phyloP scores from a whole-genome alignment of 2,329 filamentous ascomycete species.

The Pseudonectria buxi region DNA sequence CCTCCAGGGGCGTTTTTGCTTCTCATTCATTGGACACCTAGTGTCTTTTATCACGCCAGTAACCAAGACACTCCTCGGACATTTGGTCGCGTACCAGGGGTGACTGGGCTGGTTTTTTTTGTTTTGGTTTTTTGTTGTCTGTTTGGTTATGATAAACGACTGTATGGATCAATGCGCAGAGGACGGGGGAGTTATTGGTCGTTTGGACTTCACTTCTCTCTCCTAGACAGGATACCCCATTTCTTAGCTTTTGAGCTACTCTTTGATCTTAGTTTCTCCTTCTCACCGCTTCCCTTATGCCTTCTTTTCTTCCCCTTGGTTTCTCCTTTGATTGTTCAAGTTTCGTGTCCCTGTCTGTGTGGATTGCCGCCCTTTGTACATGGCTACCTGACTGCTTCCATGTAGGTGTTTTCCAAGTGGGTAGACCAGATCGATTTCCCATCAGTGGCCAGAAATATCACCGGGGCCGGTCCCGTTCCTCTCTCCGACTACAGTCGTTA shows the following conservation, averaged over 20 bases:
- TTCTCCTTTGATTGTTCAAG: background rate
- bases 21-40: no score
- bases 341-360: conserved; percentile 2
- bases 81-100: conserved; percentile 6
- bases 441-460: conserved; percentile 30
- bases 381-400: conserved; percentile 4
- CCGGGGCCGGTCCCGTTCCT: conserved; percentile 47
- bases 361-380: conserved; percentile 1
- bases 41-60: no score
- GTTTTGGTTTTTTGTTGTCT: no score
- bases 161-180: conserved; percentile 9
- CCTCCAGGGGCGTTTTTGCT: no score
- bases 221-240: conserved; percentile 37
- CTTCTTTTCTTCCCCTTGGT: conserved; percentile 3
- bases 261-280: background rate
- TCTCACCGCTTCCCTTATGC: conserved; percentile 1
- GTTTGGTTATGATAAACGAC: conserved; percentile 21
- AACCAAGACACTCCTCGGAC: background rate
- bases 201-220: conserved; percentile 18
- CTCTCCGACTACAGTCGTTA: conserved; percentile 45
- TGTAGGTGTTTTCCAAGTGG: no score
- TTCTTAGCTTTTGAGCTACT: conserved; percentile 12
- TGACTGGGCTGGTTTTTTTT: conserved; percentile 8
- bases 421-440: conserved; percentile 1
- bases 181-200: conserved; percentile 16